Conservation (phyloP, 1,284 basidiomycete genomes). For the Cryptococcus hybrid region DNA sequence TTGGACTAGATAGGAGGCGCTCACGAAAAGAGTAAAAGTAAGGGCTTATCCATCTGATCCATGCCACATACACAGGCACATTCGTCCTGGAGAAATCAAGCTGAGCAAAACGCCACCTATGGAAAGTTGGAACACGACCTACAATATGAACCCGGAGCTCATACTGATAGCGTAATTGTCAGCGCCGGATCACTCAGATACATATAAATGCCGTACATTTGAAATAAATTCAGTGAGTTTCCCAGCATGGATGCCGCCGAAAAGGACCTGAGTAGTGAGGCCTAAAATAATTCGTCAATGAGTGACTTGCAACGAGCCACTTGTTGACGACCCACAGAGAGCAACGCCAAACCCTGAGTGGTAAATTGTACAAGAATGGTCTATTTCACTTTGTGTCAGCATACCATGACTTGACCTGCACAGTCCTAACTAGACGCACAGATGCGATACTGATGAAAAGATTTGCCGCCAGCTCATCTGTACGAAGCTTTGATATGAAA, state of each 20-base stretch:
- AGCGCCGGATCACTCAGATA: neutral
- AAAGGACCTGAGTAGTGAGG: slow-evolving; percentile 47
- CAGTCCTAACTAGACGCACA: slow-evolving; percentile 11
- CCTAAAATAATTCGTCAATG: slow-evolving; percentile 8
- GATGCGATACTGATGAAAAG: slow-evolving; percentile 51
- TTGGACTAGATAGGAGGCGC: neutral
- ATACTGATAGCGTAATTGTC: slow-evolving; percentile 14
- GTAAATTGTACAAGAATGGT: slow-evolving; percentile 50
- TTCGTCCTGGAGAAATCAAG: slow-evolving; percentile 25
- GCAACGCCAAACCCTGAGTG: slow-evolving; percentile 49
- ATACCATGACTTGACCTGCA: too few species aligned
- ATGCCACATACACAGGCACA: slow-evolving; percentile 51
- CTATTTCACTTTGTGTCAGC: slow-evolving; percentile 10
- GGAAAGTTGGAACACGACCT: neutral
- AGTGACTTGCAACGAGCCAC: neutral
- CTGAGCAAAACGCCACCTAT: neutral
- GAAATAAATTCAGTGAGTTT: slow-evolving; percentile 42
- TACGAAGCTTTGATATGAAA: slow-evolving; percentile 48
- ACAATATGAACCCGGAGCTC: slow-evolving; percentile 43
- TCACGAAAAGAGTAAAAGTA: slow-evolving; percentile 42
- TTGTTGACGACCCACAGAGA: slow-evolving; percentile 30
- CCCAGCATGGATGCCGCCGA: slow-evolving; percentile 46
- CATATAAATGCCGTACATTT: slow-evolving; percentile 19
- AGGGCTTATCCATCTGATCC: slow-evolving; percentile 50
- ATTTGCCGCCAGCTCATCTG: slow-evolving; percentile 46